Percentiles rank a stretch among this genome's conserved stretches.
Evolutionary conservation across 2,329 filamentous ascomycete genomes (phyloP).

Genomic region (Colletotrichum sp.): DNA sequence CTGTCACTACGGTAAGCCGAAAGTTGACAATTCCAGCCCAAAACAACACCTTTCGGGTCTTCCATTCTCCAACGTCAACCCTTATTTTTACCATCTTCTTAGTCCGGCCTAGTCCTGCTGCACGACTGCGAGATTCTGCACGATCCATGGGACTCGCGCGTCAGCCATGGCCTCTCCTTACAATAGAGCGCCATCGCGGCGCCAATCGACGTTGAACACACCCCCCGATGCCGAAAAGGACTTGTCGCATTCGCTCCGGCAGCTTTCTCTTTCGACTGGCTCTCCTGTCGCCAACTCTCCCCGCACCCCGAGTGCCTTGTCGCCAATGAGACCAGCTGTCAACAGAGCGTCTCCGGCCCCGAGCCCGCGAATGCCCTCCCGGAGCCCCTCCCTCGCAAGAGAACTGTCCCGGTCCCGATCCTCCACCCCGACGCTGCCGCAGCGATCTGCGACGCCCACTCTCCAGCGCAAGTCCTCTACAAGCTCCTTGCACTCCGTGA

Average conservation of each 20-base stretch:
- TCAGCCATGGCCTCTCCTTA: conserved; percentile 13
- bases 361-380: conserved; percentile 39
- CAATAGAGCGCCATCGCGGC: conserved; percentile 30
- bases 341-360: conserved; percentile 44
- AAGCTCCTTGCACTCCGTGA: conserved; percentile 59
- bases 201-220: conserved; percentile 33
- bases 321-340: conserved; percentile 40
- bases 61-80: not conserved
- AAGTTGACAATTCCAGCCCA: conserved; percentile 3
- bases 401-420: conserved; percentile 43
- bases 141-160: conserved; percentile 8
- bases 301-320: conserved; percentile 31
- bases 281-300: conserved; percentile 32
- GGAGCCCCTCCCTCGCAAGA: conserved; percentile 45
- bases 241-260: conserved; percentile 46
- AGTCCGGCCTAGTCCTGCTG: not conserved
- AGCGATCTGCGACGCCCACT: conserved; percentile 45
- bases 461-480: conserved; percentile 62
- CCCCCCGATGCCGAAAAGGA: conserved; percentile 34
- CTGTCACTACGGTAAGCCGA: conserved; percentile 7
- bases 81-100: not conserved
- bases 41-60: not conserved
- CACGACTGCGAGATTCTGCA: not conserved
- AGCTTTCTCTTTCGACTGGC: conserved; percentile 44
- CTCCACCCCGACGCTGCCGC: conserved; percentile 54